Conservation (phyloP, 352 stramenopile genomes). For the Albugo candida region DNA sequence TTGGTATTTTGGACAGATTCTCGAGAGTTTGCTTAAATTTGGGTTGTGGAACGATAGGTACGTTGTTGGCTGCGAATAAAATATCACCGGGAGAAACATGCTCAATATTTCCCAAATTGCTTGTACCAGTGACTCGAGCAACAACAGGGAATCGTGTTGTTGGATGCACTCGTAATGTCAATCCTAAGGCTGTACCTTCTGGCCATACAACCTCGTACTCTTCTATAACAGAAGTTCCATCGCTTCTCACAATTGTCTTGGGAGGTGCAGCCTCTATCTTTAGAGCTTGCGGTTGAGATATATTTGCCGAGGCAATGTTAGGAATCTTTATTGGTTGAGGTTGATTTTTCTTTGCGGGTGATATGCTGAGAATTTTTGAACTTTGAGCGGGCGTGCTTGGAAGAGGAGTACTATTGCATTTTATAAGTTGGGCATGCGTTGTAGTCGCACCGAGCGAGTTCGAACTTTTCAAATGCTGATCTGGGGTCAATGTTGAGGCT, state of each 20-base stretch:
- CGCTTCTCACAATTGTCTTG: background rate
- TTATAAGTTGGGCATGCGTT: no score
- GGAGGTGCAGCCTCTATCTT: background rate
- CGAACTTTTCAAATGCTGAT: no score
- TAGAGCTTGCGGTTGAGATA: no score
- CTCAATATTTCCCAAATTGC: conserved; percentile 60
- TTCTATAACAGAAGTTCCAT: conserved; percentile 14
- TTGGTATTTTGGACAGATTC: conserved; percentile 45
- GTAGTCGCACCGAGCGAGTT: no score
- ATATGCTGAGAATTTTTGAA: no score
- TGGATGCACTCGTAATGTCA: conserved; percentile 48
- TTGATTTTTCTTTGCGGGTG: no score
- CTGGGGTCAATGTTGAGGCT: no score
- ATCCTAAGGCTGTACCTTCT: conserved; percentile 35
- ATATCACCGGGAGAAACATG: conserved; percentile 47
- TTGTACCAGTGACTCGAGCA: conserved; percentile 45
- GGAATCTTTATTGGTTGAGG: no score
- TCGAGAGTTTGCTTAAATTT: conserved; percentile 70
- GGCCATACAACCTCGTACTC: conserved; percentile 60
- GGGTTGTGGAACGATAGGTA: conserved; percentile 43
- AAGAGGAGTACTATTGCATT: no score
- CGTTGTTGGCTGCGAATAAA: conserved; percentile 47
- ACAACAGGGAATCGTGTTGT: conserved; percentile 51
- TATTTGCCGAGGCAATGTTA: no score
- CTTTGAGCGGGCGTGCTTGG: no score